Percentiles rank a stretch among this genome's conserved stretches.
phyloP scores from a whole-genome alignment of 352 stramenopile species.

The Phytophthora cryptogea region DNA sequence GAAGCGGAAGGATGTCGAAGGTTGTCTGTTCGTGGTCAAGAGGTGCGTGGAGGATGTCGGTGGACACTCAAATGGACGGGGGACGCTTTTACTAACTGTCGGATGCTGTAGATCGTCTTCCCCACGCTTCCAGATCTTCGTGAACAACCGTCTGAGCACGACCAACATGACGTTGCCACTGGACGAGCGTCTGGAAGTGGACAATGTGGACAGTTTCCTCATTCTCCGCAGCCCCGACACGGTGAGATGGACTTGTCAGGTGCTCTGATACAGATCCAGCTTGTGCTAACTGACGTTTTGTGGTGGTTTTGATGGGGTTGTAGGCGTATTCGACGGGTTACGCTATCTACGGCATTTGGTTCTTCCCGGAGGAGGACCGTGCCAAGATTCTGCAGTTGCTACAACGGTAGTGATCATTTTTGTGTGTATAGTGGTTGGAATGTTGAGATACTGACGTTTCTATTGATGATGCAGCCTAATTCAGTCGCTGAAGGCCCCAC shows the following conservation, averaged over 20 bases:
- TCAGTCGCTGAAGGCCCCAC: constrained; percentile 56
- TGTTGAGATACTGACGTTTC: constrained; percentile 9
- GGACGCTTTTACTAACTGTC: neutral
- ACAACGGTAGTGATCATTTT: constrained; percentile 47
- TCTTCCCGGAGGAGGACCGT: constrained; percentile 86
- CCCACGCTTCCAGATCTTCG: constrained; percentile 85
- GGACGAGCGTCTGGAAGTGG: constrained; percentile 72
- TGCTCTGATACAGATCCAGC: too few relatives aligned
- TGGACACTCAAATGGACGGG: constrained; percentile 1
- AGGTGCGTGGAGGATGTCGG: constrained; percentile 32
- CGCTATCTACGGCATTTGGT: constrained; percentile 88
- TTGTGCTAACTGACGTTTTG: constrained; percentile 1
- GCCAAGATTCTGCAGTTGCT: constrained; percentile 79
- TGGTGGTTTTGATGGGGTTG: neutral
- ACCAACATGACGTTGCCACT: constrained; percentile 85
- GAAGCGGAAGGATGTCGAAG: constrained; percentile 89
- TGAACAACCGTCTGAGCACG: constrained; percentile 91
- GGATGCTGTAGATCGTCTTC: constrained; percentile 54
- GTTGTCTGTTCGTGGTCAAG: constrained; percentile 87
- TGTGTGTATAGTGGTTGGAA: neutral
- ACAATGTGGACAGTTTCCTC: constrained; percentile 86
- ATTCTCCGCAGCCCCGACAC: constrained; percentile 75
- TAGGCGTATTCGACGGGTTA: constrained; percentile 54
- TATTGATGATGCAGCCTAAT: constrained; percentile 53
- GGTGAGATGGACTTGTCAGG: constrained; percentile 28